Evolutionary conservation across 2,329 filamentous ascomycete species (phyloP).

Genomic region (Diaporthe vaccinii): DNA sequence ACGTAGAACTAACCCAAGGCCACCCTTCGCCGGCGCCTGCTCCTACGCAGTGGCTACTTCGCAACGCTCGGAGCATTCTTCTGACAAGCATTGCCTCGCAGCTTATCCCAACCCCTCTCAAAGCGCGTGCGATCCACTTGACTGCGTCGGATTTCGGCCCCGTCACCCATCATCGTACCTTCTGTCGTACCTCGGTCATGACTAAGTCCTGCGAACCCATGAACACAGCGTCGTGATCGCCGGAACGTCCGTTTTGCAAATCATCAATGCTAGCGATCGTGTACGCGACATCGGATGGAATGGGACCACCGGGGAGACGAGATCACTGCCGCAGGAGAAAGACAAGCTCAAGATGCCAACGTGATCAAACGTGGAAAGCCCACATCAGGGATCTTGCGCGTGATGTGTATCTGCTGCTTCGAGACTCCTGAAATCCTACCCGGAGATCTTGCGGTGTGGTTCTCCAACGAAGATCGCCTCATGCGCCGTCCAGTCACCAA

Average conservation of each 20-base stretch:
- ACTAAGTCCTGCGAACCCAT: conserved; percentile 16
- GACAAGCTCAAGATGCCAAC: neutral
- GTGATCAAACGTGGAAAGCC: neutral
- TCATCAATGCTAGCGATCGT: conserved; percentile 18
- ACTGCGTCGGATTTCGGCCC: conserved; percentile 3
- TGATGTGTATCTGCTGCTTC: neutral
- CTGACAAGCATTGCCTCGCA: conserved; percentile 8
- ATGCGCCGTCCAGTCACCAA: neutral
- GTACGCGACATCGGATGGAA: conserved; percentile 30
- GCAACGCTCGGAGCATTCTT: conserved; percentile 26
- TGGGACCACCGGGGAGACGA: neutral
- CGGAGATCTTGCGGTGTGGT: neutral
- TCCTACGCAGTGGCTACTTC: conserved; percentile 20
- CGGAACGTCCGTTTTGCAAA: conserved; percentile 29
- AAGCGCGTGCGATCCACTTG: neutral
- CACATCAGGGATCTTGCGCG: neutral
- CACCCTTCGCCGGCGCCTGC: conserved; percentile 12
- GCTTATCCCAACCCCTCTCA: neutral
- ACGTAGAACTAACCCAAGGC: neutral
- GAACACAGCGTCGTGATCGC: conserved; percentile 19
- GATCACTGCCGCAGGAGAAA: neutral
- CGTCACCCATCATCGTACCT: neutral
- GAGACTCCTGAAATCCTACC: neutral
- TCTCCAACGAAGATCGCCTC: neutral
- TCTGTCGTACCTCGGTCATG: neutral